Base-by-base conservation (phyloP, 371 early-diverging fungal genomes). In the Choanephora cucurbitarum region DNA sequence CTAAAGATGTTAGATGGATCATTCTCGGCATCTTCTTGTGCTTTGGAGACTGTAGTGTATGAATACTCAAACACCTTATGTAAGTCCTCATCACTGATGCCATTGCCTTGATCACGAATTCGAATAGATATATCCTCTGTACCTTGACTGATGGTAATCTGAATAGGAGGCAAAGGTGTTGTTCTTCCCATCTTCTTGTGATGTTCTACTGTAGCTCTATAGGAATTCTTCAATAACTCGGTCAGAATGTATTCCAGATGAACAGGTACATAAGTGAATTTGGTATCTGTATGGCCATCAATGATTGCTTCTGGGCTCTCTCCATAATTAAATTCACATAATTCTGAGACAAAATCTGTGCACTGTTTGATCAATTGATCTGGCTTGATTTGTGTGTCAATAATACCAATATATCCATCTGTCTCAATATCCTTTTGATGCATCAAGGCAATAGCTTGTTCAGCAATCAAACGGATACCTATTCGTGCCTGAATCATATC, bases 191-290 rank as follows among this genome's bases (percentile, higher is more conserved):
- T 67, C 58, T 81, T 82, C 57, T 70, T 57, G 10, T 81, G 81
- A 44, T 79, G 78, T 66, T 96, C 96, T 3, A 94, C 88, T 3
- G 98, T 95, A 0, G 97, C 97, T 1, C 98, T 78, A 57, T 89
- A 85, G 0, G 94, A 82, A 60, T 98, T 98, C 67, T 98, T 98
- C 45, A 98, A 66, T 37, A 97, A 62, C 68, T 98, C 98, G 46
- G 90, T 89, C 24, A 94, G 76, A 23, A 97, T 94, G 63, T 98
- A 98, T 70, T 97, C 97, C 22, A 98, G 73, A 69, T 98, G 98
- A 2, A 94, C 94, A 14, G 93, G 91, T 1, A 96, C 88, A 75
- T 98, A 98, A 24, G 92, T 85, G 55, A 97, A 87, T 33, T 72
- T 72, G 18, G 92, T 87, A 51, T 94, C 88, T 4, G 73, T 62